phyloP scores from a whole-genome alignment of 2,329 filamentous ascomycete genomes.

The Curvularia sp. region DNA sequence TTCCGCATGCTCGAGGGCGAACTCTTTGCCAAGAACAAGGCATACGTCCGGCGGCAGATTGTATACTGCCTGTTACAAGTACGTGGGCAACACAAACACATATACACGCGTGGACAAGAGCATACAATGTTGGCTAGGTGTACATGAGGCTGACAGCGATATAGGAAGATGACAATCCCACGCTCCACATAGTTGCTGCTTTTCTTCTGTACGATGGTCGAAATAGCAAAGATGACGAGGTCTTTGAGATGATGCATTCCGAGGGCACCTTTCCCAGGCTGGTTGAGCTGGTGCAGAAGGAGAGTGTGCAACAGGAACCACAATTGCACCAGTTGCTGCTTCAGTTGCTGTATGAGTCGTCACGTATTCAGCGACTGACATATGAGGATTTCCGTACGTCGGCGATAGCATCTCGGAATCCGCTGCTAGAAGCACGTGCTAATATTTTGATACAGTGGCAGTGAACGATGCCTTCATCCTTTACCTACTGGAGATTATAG shows the following conservation, averaged over 20 bases:
- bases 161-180: slow-evolving; percentile 83
- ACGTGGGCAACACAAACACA: slow-evolving; percentile 23
- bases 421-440: not conserved
- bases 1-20: slow-evolving; percentile 77
- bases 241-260: slow-evolving; percentile 85
- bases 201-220: slow-evolving; percentile 89
- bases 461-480: slow-evolving; percentile 80
- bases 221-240: slow-evolving; percentile 73
- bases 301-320: slow-evolving; percentile 67
- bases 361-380: slow-evolving; percentile 82
- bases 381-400: slow-evolving; percentile 76
- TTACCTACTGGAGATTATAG: slow-evolving; percentile 85
- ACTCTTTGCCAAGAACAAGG: slow-evolving; percentile 75
- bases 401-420: not conserved
- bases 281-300: slow-evolving; percentile 77
- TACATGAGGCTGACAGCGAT: slow-evolving; percentile 21
- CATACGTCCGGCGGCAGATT: slow-evolving; percentile 92
- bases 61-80: slow-evolving; percentile 84
- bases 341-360: slow-evolving; percentile 95
- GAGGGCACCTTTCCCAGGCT: slow-evolving; percentile 85
- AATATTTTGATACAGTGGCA: slow-evolving; percentile 52
- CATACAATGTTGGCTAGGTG: not conserved
- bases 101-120: not conserved
- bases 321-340: slow-evolving; percentile 81
- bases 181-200: slow-evolving; percentile 82